Percentiles rank a stretch among this genome's conserved stretches.
Evolutionary conservation across 2,329 filamentous ascomycete species (phyloP).

Genomic region (Grosmannia clavigera): DNA sequence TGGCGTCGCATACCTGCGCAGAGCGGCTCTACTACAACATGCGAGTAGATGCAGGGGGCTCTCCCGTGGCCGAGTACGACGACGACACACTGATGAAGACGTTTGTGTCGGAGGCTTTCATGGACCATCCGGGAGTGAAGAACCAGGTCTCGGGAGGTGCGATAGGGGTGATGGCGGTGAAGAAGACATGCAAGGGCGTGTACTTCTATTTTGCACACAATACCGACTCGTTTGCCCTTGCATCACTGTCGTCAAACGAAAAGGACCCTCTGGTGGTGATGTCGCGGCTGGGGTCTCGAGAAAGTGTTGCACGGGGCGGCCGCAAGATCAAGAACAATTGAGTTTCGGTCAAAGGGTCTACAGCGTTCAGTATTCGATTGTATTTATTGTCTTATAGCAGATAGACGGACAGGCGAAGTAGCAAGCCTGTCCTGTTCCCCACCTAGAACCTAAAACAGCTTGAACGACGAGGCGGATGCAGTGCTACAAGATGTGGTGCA

Average conservation of each 20-base stretch:
- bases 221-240: slow-evolving; percentile 76
- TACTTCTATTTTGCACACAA: slow-evolving; percentile 94
- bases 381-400: not conserved
- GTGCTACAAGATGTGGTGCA: not conserved
- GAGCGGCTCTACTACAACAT: slow-evolving; percentile 68
- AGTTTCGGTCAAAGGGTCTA: not conserved
- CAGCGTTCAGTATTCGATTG: not conserved
- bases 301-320: slow-evolving; percentile 23
- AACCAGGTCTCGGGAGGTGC: slow-evolving; percentile 72
- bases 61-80: slow-evolving; percentile 55
- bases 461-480: not conserved
- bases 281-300: slow-evolving; percentile 49
- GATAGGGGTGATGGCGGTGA: slow-evolving; percentile 83
- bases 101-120: slow-evolving; percentile 83
- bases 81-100: slow-evolving; percentile 62
- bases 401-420: not conserved
- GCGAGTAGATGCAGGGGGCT: slow-evolving; percentile 46
- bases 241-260: slow-evolving; percentile 77
- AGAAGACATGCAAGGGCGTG: slow-evolving; percentile 64
- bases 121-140: slow-evolving; percentile 75
- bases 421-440: not conserved
- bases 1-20: slow-evolving; percentile 78
- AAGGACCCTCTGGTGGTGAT: slow-evolving; percentile 68
- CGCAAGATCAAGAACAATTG: slow-evolving; percentile 30
- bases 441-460: slow-evolving; percentile 3